phyloP scores from a whole-genome alignment of 352 stramenopile species.

The Phytophthora colocasiae region DNA sequence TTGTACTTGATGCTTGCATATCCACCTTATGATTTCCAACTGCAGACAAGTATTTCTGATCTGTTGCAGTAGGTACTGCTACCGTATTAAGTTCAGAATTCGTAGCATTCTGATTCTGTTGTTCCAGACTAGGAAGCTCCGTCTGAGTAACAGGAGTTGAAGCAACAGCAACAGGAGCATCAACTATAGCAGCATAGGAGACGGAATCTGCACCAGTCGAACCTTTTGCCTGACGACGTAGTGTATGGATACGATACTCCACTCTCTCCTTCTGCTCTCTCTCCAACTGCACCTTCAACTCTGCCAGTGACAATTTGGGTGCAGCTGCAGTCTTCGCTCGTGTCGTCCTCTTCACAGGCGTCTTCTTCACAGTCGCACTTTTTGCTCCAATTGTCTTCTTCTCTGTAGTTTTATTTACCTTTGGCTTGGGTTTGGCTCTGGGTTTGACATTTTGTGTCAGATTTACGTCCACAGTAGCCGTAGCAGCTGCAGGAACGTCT shows the following conservation, averaged over 20 bases:
- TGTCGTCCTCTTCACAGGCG: constrained; percentile 7
- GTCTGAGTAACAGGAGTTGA: too few relatives aligned
- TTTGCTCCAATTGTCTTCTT: constrained; percentile 10
- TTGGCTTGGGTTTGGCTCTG: constrained; percentile 11
- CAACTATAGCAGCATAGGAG: not conserved
- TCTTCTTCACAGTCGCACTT: constrained; percentile 10
- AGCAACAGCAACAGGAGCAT: not conserved
- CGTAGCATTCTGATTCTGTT: not conserved
- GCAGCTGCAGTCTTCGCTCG: not conserved
- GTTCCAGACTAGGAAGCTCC: not conserved
- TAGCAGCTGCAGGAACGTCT: not conserved
- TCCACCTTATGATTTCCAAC: not conserved
- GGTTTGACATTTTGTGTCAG: constrained; percentile 24
- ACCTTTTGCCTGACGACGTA: constrained; percentile 29
- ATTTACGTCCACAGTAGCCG: constrained; percentile 22
- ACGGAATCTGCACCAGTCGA: not conserved
- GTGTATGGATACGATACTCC: constrained; percentile 53
- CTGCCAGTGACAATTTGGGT: constrained; percentile 40
- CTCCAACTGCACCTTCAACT: constrained; percentile 53
- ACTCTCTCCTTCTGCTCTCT: constrained; percentile 63
- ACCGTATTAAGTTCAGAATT: not conserved
- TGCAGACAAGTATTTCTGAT: not conserved
- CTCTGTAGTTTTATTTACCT: not conserved
- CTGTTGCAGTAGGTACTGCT: not conserved
- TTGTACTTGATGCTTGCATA: not conserved